phyloP scores from a whole-genome alignment of 2,329 filamentous ascomycete genomes.

The Colletotrichum plurivorum region DNA sequence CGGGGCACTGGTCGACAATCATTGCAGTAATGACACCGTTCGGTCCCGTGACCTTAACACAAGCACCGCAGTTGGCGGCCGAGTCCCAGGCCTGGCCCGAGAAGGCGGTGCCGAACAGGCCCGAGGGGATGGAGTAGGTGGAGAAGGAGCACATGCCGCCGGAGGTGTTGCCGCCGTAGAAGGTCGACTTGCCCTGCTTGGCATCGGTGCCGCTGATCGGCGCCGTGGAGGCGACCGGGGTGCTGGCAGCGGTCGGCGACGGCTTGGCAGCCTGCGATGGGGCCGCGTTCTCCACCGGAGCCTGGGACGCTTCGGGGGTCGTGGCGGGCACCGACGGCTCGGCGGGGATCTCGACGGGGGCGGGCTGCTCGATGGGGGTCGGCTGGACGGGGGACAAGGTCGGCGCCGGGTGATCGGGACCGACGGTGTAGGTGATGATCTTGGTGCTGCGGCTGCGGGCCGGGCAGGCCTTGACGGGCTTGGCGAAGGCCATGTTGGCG shows the following conservation, averaged over 20 bases:
- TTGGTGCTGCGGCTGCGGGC: conserved; percentile 23
- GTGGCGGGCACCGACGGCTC: conserved; percentile 15
- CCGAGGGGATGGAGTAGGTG: conserved; percentile 72
- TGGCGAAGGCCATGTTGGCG: conserved; percentile 37
- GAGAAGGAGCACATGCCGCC: conserved; percentile 76
- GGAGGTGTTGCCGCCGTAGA: conserved; percentile 67
- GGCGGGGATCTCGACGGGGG: conserved; percentile 20
- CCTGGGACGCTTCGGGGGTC: conserved; percentile 17
- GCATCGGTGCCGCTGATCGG: conserved; percentile 13
- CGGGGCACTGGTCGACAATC: conserved; percentile 64
- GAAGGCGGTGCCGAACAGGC: conserved; percentile 73
- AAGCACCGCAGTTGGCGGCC: conserved; percentile 72
- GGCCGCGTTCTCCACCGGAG: conserved; percentile 14
- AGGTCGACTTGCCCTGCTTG: conserved; percentile 60
- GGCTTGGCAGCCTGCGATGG: conserved; percentile 5
- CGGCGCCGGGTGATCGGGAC: conserved; percentile 9
- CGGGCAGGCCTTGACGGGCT: conserved; percentile 26
- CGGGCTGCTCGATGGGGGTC: conserved; percentile 18
- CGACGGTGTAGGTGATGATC: conserved; percentile 21
- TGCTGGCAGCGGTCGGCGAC: conserved; percentile 15
- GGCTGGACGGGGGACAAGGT: conserved; percentile 22
- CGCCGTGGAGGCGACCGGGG: conserved; percentile 9
- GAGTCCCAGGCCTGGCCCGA: conserved; percentile 70
- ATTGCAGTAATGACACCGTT: conserved; percentile 74
- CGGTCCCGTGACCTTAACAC: conserved; percentile 71